Conservation (phyloP, 148 eudicot genomes). For the Rhododendron henanense region DNA sequence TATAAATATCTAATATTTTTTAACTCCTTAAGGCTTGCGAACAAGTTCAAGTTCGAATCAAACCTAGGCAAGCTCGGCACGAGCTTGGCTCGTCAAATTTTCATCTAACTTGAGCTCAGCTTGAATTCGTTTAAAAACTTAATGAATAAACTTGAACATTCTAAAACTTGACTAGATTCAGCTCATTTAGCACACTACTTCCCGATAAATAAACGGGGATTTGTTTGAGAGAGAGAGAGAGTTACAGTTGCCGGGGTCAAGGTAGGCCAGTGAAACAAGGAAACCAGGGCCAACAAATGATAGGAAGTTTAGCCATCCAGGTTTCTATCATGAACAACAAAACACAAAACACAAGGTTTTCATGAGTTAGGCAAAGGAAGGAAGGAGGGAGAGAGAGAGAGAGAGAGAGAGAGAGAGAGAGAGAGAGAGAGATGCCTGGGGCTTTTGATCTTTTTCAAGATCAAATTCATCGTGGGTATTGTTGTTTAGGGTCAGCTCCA, state of each 20-base stretch:
- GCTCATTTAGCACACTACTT: background rate
- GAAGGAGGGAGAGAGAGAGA: background rate
- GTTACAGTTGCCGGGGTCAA: slow-evolving; percentile 84
- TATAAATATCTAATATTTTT: no score
- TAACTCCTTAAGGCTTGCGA: no score
- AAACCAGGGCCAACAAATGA: slow-evolving; percentile 82
- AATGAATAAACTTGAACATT: background rate
- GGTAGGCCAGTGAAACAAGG: slow-evolving; percentile 67
- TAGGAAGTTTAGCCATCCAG: slow-evolving; percentile 63
- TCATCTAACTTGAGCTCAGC: background rate
- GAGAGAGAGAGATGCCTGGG: background rate
- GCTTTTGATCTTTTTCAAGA: slow-evolving; percentile 20
- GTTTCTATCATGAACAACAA: slow-evolving; percentile 25
- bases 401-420: background rate
- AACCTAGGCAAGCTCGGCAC: no score
- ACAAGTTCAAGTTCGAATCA: no score
- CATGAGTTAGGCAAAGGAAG: background rate
- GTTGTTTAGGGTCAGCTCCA: background rate
- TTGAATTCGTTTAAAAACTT: background rate
- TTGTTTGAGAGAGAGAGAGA: background rate
- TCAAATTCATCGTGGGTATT: slow-evolving; percentile 16
- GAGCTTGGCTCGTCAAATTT: background rate
- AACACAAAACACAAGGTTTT: background rate
- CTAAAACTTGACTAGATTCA: background rate
- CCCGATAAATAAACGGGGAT: no score